Base-by-base conservation (phyloP, 495 filamentous ascomycete species). In the Daldinia concentrica region DNA sequence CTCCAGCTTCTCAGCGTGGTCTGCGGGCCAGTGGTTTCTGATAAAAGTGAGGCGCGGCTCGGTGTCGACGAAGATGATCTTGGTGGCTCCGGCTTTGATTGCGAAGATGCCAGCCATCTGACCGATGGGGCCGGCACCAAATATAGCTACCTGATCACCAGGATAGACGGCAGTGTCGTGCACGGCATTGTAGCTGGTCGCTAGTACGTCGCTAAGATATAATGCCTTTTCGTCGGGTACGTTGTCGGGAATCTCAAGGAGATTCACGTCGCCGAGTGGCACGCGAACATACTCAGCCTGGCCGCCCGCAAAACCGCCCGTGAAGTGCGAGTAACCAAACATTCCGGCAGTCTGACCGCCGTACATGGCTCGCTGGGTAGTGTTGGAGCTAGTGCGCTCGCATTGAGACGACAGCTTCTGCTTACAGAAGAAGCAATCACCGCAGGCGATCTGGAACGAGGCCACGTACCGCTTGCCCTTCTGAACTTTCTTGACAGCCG, bases 251-350 rank as follows among this genome's bases (percentile, higher is more conserved):
- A 96, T 86, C 62, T 88, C 87, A 7, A 98, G 86, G 19, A 97
- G 83, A 71, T 97, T 97, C 67, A 90, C 87, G 57, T 96, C 91
- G n/a, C 87, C 94, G 22, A 88, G 87, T 0, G 94, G 93, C 9
- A 96, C 92, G 0, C 94, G 88, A 8, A 92, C 88, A 65, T 94
- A 97, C 78, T 97, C 94, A 9, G 93, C 91, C 76, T 97, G 93
- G 0, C 94, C 93, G 45, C 94, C 94, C 11, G 94, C 92, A 75
- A 94, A 97, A 2, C 94, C 94, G 3, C 93, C 93, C 0, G 91
- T 92, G 74, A 97, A 92, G 70, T 88, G 90, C n/a, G 83, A 86
- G 78, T 91, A 92, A 0, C 90, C 89, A 69, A 91, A 92, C 79
- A 89, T 88, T 72, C 92, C 93, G 1, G 92, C 91, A 0, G 91